A percentile compares a stretch with the other conserved stretches of the same genome.
Conservation (phyloP, 305 asterid species). For the Rubia peregrina region DNA sequence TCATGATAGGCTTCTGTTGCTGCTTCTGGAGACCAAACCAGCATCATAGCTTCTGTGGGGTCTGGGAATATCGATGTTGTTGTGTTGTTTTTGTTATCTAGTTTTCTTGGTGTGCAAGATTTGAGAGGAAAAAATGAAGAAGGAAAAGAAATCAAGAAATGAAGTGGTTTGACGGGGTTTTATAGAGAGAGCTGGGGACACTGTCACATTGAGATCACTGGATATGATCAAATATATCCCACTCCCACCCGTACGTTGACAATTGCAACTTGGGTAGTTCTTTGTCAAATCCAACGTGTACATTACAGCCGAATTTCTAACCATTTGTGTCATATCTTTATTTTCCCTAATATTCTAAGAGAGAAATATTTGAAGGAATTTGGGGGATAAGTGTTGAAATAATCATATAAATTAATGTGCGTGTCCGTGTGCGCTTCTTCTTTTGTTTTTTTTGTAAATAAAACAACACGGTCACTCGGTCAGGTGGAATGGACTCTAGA, state of each 20-base stretch:
- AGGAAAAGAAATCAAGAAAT: background rate
- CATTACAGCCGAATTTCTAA: background rate
- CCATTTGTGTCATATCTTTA: background rate
- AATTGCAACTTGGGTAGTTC: background rate
- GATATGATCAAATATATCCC: background rate
- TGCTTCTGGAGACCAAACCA: constrained; percentile 46
- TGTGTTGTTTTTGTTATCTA: too few species aligned
- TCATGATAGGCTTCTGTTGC: constrained; percentile 43
- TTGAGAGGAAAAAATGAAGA: constrained; percentile 4
- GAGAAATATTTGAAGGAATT: background rate
- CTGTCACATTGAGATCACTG: too few species aligned
- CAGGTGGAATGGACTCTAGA: background rate
- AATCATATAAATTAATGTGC: too few species aligned
- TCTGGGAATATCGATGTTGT: background rate
- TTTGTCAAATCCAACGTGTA: background rate
- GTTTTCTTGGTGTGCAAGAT: constrained; percentile 24
- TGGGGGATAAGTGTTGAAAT: background rate
- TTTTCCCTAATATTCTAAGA: background rate
- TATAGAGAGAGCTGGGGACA: background rate
- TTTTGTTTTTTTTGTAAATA: background rate
- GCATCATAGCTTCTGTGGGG: constrained; percentile 29
- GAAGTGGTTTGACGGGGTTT: background rate
- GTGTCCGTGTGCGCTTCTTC: too few species aligned
- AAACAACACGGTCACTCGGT: background rate
- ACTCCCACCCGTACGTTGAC: background rate